Base-by-base conservation (phyloP, 192 early-diverging fungal genomes). In the Umbelopsis isabellina region DNA sequence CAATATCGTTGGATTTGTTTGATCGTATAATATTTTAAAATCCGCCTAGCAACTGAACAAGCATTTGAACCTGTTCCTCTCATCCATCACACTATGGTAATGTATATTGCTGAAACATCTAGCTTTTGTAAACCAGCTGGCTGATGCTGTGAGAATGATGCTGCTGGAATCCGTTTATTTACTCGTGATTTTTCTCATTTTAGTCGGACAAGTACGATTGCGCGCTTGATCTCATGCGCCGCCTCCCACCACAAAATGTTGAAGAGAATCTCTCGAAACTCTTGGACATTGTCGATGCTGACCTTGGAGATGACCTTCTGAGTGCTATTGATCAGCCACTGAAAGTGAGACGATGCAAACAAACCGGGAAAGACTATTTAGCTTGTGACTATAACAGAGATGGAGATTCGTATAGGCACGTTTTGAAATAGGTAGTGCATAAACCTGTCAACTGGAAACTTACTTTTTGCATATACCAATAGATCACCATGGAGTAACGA, bases 401-500 rank as follows among this genome's bases (percentile, higher is more conserved):
- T 80, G 93, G 92, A 4, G 91, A 97, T 75, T 93, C 91, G 21
- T 96, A 95, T 78, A 83, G 93, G 93, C 92, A 86, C 15, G 33
- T 13, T 55, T 55, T 22, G 13, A 27, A 21, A 16, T 25, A 27
- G 51, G 27, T 3, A 35, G 51, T 23, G 11, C 51, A 53, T 30
- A 25, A 12, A 11, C 7, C 51, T 27, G 7, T 53, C 51, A 53
- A 53, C 13, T 22, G 10, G 27, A 53, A 41, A 41, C 37, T 35
- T n/a, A 44, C 50, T 12, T 69, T 44, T 21, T 44, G 22, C 47
- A 61, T 84, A 3, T 51, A 21, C 2, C 27, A 45, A 33, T 72
- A 87, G 97, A 72, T 99, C 97, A 16, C 97, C 97, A 47, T 98
- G 97, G 97, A 94, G 94, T 20, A 95, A 96, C 76, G 89, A 95